A percentile compares a stretch with the other conserved stretches of the same genome.
phyloP scores from a whole-genome alignment of 495 filamentous ascomycete genomes.

The Clohesyomyces aquaticus region DNA sequence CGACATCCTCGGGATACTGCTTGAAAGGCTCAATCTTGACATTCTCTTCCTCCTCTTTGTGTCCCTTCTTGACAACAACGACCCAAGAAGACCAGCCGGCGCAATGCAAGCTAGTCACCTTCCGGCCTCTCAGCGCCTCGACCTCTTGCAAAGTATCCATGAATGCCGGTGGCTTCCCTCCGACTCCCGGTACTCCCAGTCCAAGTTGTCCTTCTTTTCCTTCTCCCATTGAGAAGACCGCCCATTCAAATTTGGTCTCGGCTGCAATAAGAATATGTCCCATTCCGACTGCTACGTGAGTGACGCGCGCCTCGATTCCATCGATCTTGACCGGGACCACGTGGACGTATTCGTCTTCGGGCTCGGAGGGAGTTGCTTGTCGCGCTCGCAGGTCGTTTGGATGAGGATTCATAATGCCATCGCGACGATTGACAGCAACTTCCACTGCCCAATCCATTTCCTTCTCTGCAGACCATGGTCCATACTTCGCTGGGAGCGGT shows the following conservation, averaged over 20 bases:
- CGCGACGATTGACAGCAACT: conserved; percentile 8
- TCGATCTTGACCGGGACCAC: conserved; percentile 10
- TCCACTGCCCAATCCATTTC: background rate
- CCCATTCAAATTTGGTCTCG: background rate
- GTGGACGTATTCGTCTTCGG: conserved; percentile 28
- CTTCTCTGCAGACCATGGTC: background rate
- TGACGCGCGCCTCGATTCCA: conserved; percentile 3
- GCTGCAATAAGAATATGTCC: conserved; percentile 27
- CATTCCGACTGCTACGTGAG: conserved; percentile 24
- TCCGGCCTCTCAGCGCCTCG: conserved; percentile 4
- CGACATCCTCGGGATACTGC: too few species aligned
- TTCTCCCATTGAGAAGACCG: conserved; percentile 22
- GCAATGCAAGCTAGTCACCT: conserved; percentile 6
- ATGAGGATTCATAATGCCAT: background rate
- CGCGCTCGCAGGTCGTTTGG: conserved; percentile 1
- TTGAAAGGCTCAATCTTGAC: too few species aligned
- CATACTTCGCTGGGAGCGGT: background rate
- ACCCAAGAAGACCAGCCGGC: conserved; percentile 32
- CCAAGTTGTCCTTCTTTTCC: conserved; percentile 24
- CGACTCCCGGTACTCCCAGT: too few species aligned
- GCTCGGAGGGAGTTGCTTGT: background rate
- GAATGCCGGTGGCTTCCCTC: background rate
- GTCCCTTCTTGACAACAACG: conserved; percentile 8
- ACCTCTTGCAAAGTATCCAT: conserved; percentile 10
- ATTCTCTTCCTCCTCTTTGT: background rate